Percentiles rank a stretch among this genome's conserved stretches.
These are phyloP conservation scores for Trametes versicolor DNA, from an alignment of 1,284 basidiomycete genomes.

Conservation along the genomic window DNA sequence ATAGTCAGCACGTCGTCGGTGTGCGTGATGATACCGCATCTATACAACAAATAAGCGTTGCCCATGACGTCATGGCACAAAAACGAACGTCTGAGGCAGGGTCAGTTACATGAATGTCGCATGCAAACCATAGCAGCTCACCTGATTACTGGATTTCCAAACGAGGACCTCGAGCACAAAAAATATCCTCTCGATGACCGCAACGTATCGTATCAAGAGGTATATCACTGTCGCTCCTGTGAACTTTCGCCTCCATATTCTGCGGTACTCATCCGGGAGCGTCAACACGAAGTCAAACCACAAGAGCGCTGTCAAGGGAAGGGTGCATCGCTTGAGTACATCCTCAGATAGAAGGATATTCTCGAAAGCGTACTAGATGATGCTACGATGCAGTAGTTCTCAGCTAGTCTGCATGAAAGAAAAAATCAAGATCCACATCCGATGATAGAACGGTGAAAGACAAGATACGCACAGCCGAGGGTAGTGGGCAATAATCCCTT, in stretches of 20 bases:
- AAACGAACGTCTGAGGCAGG: not conserved
- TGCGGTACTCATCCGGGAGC: slow-evolving; percentile 22
- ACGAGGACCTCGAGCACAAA: slow-evolving; percentile 9
- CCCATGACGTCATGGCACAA: not conserved
- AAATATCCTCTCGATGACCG: slow-evolving; percentile 18
- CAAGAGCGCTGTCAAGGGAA: too few relatives aligned
- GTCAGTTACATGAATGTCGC: not conserved
- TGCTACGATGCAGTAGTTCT: too few relatives aligned
- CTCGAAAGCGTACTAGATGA: too few relatives aligned
- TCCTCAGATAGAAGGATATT: too few relatives aligned
- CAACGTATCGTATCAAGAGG: slow-evolving; percentile 30
- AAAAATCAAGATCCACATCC: too few relatives aligned
- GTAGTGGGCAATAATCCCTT: not conserved
- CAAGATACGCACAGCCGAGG: slow-evolving; percentile 4
- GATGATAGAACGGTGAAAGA: too few relatives aligned
- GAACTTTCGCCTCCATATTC: slow-evolving; percentile 29
- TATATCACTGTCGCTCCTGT: slow-evolving; percentile 29
- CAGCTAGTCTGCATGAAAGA: too few relatives aligned
- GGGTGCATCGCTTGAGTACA: too few relatives aligned
- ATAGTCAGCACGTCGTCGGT: slow-evolving; percentile 14
- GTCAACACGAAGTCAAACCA: slow-evolving; percentile 13
- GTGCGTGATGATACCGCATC: slow-evolving; percentile 16
- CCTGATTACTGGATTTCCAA: slow-evolving; percentile 14
- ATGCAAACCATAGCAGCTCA: not conserved
- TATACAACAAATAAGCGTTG: not conserved